phyloP scores from a whole-genome alignment of 2,329 filamentous ascomycete genomes.

The Penicillium sp. region DNA sequence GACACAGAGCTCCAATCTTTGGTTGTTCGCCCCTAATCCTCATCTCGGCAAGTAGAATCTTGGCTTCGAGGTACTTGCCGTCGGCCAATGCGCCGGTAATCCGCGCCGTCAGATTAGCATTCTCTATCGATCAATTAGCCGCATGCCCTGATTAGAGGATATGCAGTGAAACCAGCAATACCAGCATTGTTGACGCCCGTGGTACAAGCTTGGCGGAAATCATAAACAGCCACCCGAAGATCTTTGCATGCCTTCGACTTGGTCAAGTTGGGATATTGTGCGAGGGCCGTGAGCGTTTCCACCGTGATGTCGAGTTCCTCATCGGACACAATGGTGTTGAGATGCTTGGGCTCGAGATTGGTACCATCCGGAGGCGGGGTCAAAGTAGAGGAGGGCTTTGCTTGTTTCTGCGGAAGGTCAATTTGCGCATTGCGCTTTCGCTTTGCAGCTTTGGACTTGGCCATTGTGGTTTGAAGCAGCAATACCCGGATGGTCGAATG shows the following conservation, averaged over 20 bases:
- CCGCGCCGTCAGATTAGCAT: conserved; percentile 65
- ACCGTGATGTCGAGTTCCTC: conserved; percentile 69
- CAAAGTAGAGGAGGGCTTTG: conserved; percentile 20
- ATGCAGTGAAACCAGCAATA: conserved; percentile 26
- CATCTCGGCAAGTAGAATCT: conserved; percentile 69
- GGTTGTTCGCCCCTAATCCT: conserved; percentile 65
- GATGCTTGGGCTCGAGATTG: conserved; percentile 28
- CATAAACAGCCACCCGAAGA: conserved; percentile 66
- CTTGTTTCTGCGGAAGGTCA: conserved; percentile 28
- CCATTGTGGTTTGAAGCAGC: conserved; percentile 18
- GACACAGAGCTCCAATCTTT: conserved; percentile 68
- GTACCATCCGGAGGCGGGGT: conserved; percentile 31
- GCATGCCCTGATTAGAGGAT: conserved; percentile 4
- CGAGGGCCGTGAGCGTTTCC: conserved; percentile 62
- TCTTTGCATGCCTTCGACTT: conserved; percentile 70
- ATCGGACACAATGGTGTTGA: conserved; percentile 34
- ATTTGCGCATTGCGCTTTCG: conserved; percentile 33
- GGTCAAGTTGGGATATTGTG: conserved; percentile 62
- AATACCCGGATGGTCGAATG: neutral
- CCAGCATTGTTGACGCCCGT: conserved; percentile 63
- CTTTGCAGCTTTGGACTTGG: conserved; percentile 33
- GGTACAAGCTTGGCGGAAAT: conserved; percentile 68
- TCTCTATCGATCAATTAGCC: conserved; percentile 39
- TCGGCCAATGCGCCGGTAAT: conserved; percentile 68
- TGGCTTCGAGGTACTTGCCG: conserved; percentile 65